Conservation (phyloP, 176 grass and related monocot species). For the Cenchrus purpureus region DNA sequence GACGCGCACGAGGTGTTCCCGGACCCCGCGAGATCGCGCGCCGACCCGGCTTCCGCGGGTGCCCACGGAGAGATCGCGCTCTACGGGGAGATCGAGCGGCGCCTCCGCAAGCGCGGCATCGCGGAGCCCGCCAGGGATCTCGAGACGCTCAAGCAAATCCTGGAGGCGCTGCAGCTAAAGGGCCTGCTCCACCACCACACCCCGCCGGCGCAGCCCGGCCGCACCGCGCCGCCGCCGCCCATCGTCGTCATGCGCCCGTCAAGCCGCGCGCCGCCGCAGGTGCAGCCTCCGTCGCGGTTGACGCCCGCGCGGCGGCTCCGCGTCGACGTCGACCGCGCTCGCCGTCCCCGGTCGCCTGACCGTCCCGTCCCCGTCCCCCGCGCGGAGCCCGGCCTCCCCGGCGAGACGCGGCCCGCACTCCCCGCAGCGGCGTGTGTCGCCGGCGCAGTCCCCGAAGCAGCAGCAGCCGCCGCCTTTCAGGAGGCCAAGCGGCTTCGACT, state of each 20-base stretch:
- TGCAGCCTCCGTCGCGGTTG: background rate
- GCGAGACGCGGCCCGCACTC: conserved; percentile 37
- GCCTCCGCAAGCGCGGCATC: conserved; percentile 85
- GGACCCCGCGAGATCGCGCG: conserved; percentile 51
- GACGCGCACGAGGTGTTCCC: conserved; percentile 85
- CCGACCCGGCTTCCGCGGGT: background rate
- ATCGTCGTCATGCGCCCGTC: conserved; percentile 80
- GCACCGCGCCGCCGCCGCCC: conserved; percentile 41
- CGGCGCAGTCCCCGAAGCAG: conserved; percentile 46
- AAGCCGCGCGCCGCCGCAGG: conserved; percentile 19
- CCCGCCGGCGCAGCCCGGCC: background rate
- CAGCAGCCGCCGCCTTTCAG: background rate
- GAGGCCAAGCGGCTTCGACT: conserved; percentile 38
- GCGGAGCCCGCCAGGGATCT: conserved; percentile 72
- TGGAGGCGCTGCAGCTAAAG: conserved; percentile 91
- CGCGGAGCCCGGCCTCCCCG: conserved; percentile 58
- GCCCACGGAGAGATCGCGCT: conserved; percentile 62
- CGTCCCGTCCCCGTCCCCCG: background rate
- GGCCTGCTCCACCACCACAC: conserved; percentile 70
- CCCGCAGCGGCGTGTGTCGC: conserved; percentile 53
- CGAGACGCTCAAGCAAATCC: conserved; percentile 90
- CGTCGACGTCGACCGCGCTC: conserved; percentile 8
- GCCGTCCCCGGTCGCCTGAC: conserved; percentile 45
- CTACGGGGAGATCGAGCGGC: conserved; percentile 89
- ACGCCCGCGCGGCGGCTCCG: background rate